Percentiles rank a stretch among this genome's conserved stretches.
Evolutionary conservation across 1,284 basidiomycete genomes (phyloP).

Genomic region (Cryptococcus sp.): DNA sequence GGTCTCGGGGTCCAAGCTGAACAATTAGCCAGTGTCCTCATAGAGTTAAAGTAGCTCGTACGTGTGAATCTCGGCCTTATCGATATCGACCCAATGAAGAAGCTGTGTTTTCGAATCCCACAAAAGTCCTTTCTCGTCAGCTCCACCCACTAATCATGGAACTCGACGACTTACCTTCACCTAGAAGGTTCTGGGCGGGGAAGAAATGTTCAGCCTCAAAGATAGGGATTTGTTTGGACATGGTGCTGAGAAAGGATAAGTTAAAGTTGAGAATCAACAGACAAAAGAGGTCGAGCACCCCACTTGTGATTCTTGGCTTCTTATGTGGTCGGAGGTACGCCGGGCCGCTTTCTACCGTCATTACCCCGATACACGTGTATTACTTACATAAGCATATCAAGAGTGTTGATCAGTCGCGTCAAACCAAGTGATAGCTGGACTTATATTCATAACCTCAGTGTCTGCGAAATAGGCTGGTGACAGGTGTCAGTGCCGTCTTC

Average conservation of each 20-base stretch:
- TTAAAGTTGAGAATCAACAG: neutral
- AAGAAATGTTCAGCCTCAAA: constrained; percentile 34
- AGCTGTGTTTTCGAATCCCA: constrained; percentile 39
- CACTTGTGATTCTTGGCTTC: neutral
- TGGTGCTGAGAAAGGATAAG: no score
- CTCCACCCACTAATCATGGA: neutral
- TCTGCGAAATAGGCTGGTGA: no score
- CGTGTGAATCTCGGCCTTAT: constrained; percentile 36
- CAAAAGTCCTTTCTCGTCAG: constrained; percentile 27
- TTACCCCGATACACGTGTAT: no score
- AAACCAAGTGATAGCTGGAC: no score
- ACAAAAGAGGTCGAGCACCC: no score
- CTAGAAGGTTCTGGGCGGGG: constrained; percentile 31
- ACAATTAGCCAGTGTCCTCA: constrained; percentile 5
- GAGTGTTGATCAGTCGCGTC: no score
- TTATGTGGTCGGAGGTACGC: neutral
- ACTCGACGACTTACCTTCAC: constrained; percentile 30
- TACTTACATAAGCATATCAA: no score
- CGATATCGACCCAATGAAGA: constrained; percentile 45
- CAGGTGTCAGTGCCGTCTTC: no score
- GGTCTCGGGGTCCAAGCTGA: constrained; percentile 26
- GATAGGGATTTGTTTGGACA: constrained; percentile 14
- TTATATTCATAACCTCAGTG: no score
- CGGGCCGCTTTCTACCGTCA: neutral
- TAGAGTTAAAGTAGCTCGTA: constrained; percentile 14